These are phyloP conservation scores for Nigrospora oryzae DNA, from an alignment of 2,329 filamentous ascomycete species.

Conservation along the genomic window DNA sequence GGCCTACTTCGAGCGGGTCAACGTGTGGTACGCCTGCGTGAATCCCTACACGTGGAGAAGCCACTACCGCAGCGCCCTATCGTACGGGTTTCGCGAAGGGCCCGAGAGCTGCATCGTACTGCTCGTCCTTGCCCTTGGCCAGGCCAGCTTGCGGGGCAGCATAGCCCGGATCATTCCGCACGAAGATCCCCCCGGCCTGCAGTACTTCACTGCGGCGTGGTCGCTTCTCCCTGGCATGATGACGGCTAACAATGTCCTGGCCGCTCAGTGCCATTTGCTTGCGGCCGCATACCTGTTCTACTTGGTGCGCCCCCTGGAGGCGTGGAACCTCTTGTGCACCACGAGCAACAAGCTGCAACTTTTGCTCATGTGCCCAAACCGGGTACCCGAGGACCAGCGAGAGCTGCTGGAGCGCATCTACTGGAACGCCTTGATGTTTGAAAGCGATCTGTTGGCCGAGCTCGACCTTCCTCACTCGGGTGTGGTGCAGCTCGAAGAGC, in stretches of 20 bases:
- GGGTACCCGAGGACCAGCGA: slow-evolving; percentile 60
- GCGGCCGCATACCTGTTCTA: slow-evolving; percentile 79
- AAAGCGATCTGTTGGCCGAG: slow-evolving; percentile 72
- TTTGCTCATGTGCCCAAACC: slow-evolving; percentile 63
- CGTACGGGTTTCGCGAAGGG: slow-evolving; percentile 68
- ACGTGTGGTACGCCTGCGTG: slow-evolving; percentile 79
- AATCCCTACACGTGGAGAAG: slow-evolving; percentile 74
- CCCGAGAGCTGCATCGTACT: slow-evolving; percentile 77
- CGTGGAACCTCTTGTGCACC: slow-evolving; percentile 72
- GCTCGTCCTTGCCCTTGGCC: slow-evolving; percentile 67
- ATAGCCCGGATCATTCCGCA: slow-evolving; percentile 63
- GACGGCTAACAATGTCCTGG: slow-evolving; percentile 69
- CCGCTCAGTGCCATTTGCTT: slow-evolving; percentile 72
- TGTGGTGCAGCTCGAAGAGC: slow-evolving; percentile 74
- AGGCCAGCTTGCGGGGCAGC: slow-evolving; percentile 67
- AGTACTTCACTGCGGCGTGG: slow-evolving; percentile 78
- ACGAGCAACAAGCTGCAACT: slow-evolving; percentile 77
- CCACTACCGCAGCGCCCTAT: slow-evolving; percentile 67
- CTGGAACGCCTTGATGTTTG: slow-evolving; percentile 76
- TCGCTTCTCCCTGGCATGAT: slow-evolving; percentile 68
- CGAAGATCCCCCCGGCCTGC: slow-evolving; percentile 65
- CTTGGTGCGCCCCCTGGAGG: slow-evolving; percentile 71
- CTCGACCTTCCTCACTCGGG: slow-evolving; percentile 76
- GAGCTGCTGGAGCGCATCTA: slow-evolving; percentile 72
- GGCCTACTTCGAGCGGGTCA: slow-evolving; percentile 73